A percentile compares a stretch with the other conserved stretches of the same genome.
Evolutionary conservation across 2,329 filamentous ascomycete genomes (phyloP).

Genomic region (Xylariaceae sp.): DNA sequence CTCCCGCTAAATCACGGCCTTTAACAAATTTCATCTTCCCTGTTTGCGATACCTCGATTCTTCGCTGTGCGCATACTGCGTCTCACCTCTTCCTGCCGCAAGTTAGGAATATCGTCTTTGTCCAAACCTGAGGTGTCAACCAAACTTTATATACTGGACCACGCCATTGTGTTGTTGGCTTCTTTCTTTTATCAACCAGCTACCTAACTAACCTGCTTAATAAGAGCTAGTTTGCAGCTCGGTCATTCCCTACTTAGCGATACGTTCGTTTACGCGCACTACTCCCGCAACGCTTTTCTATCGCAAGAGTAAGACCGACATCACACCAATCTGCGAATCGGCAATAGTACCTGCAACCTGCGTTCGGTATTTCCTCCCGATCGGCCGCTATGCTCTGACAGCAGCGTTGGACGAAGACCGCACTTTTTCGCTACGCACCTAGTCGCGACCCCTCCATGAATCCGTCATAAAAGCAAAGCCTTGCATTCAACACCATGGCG

Average conservation of each 20-base stretch:
- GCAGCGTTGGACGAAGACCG: slow-evolving; percentile 3
- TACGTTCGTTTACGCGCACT: slow-evolving; percentile 3
- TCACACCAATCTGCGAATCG: not conserved
- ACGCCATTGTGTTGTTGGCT: no score
- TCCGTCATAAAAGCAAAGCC: slow-evolving; percentile 10
- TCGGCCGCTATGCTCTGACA: slow-evolving; percentile 28
- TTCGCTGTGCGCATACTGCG: not conserved
- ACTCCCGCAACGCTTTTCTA: not conserved
- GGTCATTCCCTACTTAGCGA: not conserved
- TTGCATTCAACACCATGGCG: slow-evolving; percentile 34
- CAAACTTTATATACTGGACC: not conserved
- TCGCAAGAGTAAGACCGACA: not conserved
- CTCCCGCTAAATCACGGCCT: not conserved
- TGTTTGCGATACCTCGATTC: not conserved
- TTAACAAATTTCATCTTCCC: not conserved
- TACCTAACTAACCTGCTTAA: not conserved
- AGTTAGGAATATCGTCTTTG: not conserved
- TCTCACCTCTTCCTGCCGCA: not conserved
- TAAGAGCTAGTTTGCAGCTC: not conserved
- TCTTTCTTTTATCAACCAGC: not conserved
- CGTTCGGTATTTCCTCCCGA: slow-evolving; percentile 9
- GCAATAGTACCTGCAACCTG: not conserved
- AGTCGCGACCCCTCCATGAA: slow-evolving; percentile 18
- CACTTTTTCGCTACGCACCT: slow-evolving; percentile 3
- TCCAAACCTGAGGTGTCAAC: slow-evolving; percentile 5